Base-by-base conservation (phyloP, 1,284 basidiomycete genomes). In the Sanghuangporus weigelae region DNA sequence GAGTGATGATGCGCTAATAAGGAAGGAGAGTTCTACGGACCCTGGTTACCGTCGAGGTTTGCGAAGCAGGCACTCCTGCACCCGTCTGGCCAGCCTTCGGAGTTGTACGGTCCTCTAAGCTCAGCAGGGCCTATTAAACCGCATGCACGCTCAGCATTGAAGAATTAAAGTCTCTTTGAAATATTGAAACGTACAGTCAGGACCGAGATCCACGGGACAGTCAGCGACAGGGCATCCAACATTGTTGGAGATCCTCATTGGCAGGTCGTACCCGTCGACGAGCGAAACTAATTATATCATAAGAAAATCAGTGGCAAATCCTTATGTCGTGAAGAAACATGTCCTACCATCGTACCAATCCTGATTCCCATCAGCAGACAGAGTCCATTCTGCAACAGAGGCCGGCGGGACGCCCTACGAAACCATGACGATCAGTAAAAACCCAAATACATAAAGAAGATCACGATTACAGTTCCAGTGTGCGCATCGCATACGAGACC, bases 231-330 rank as follows among this genome's bases (percentile, higher is more conserved):
- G 70, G 70, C 85, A 87, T n/a, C 80, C 81, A 23, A 72, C 70
- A 69, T 78, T 80, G 73, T 82, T 83, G 51, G 73, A 73, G 63
- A 88, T 84, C 4, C 76, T 72, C 71, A 84, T 75, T 4, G 86
- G 86, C 7, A 88, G 70, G 72, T 88, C 86, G 72, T 79, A 83
- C 0, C 84, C 84, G 68, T 85, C 83, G 19, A 85, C 83, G 39
- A 84, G 74, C 39, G 80, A 82, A 19, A 83, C 76, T 76, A 78
- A 50, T 31, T 23, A n/a, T 31, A 31, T 31, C n/a, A n/a, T n/a
- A n/a, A n/a, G n/a, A n/a, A 5, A 31, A 31, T 31, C 26, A 55
- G 23, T 19, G 19, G 7, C 16, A 38, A 16, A 40, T 48, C 19
- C 31, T 11, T 39, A 39, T 21, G n/a, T 23, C 31, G 3, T 7